Conservation (phyloP, 2,329 filamentous ascomycete species). For the Sporothrix schenckii region DNA sequence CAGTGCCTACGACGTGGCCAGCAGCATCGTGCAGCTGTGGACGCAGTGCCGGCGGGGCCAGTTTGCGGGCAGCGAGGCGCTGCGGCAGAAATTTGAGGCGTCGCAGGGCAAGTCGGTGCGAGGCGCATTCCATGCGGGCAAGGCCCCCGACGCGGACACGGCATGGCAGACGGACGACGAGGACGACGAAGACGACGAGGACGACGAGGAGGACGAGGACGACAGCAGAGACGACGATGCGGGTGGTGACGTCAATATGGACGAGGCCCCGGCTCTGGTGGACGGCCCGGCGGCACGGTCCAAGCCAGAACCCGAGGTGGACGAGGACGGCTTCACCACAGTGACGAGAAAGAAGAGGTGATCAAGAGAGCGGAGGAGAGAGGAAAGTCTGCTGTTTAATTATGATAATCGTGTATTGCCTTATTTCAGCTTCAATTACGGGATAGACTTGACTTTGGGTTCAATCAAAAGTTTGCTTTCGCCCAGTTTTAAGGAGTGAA, state of each 20-base stretch:
- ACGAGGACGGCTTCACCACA: conserved; percentile 80
- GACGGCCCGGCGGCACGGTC: conserved; percentile 52
- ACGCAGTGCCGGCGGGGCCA: conserved; percentile 66
- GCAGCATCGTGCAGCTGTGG: conserved; percentile 69
- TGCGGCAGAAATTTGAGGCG: conserved; percentile 66
- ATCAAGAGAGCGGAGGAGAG: neutral
- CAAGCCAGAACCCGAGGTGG: conserved; percentile 69
- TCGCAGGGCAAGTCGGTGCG: conserved; percentile 62
- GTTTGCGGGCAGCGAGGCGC: conserved; percentile 64
- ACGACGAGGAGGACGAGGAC: conserved; percentile 57
- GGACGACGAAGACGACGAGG: conserved; percentile 59
- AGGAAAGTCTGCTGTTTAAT: neutral
- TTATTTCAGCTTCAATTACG: neutral
- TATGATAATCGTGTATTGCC: neutral
- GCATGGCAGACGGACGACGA: conserved; percentile 62
- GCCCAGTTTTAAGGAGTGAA: neutral
- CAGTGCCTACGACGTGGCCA: conserved; percentile 73
- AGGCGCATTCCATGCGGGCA: conserved; percentile 58
- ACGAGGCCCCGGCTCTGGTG: conserved; percentile 65
- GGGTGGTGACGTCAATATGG: conserved; percentile 63
- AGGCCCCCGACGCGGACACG: conserved; percentile 60
- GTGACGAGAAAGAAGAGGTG: conserved; percentile 70
- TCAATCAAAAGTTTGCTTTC: conserved; percentile 7
- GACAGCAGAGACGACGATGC: conserved; percentile 1
- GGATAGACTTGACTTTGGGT: conserved; percentile 8